Base-by-base conservation (phyloP, 805 yeast species). In the Lipomyces mesembrius region DNA sequence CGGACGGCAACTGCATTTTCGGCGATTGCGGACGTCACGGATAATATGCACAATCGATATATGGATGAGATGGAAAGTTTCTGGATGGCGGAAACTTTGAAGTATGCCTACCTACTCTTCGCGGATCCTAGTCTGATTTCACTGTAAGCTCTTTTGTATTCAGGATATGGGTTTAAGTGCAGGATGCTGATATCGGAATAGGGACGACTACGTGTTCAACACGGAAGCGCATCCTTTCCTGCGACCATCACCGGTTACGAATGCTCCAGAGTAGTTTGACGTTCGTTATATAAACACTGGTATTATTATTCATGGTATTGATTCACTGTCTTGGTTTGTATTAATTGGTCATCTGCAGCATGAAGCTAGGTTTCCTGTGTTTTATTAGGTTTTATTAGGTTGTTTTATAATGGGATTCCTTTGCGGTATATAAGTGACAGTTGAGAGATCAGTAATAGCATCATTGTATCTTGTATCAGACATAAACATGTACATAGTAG, bases 211-310 rank as follows among this genome's bases (percentile, higher is more conserved):
- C 75, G 84, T 87, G 0, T 82, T 83, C 70, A 87, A 87, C 61
- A 83, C 88, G 1, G 88, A 87, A 68, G 91, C 90, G 0, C 91
- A 87, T 75, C 85, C 89, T 1, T 78, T 87, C 65, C 57, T 63
- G 57, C 61, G 69, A 3, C 71, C 71, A 17, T 68, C 71, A n/a
- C 70, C 71, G 11, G 67, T 68, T 5, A 54, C 61, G 25, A 34
- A 62, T 17, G 67, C 66, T 20, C 68, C 69, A 2, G 61, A 22
- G 43, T 54, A 54, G 39, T 5, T 14, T 37, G 12, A 5, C n/a
- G 22, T 17, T 43, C 22, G 22, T 43, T 2, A 43, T 12, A 32
- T 17, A 20, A 20, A 20, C 7, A 14, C 25, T 27, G 11, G 6
- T 55, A 12, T 9, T 25, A 22, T 27, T 55, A 11, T 32, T 17